Base-by-base conservation (phyloP, 129 eudicot genomes). In the Heracleum sosnowskyi region DNA sequence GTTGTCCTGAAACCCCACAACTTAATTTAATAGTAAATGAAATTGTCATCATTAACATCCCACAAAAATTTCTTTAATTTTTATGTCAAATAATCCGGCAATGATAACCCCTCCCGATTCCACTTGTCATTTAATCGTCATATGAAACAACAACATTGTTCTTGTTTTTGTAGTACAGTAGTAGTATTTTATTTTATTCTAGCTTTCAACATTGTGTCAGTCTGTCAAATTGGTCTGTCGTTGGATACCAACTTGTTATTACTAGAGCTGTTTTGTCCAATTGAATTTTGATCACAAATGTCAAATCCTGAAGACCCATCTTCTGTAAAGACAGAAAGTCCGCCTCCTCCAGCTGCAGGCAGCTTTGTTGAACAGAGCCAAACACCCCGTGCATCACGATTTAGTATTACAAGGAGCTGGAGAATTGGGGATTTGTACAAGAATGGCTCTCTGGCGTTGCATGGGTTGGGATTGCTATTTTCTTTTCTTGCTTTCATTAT, bases 401-500 rank as follows among this genome's bases (percentile, higher is more conserved):
- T 89, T 28, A 84, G 87, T 29, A 78, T 90, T 24, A 22, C 87
- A 1, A 51, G 85, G 69, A 74, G 90, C 33, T 93, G 98, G 97
- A 84, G 85, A 75, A 87, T 87, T 47, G 97, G 87, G 76, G 98
- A 89, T 80, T 57, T 77, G 83, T 37, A 89, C 20, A 89, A 87
- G 74, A 84, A 84, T 77, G 88, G 90, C 55, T 82, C 89, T 4
- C 71, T 93, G 73, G 86, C 46, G 5, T 68, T 82, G 20, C 79
- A 92, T 49, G 86, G 77, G 12, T 8, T 83, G 16, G 91, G 85
- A 28, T 83, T 93, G 47, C 28, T 91, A 0, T 89, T 93, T 74
- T 91, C 98, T 17, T 10, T 89, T 78, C 84, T 93, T 51, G 89
- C 97, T 22, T 93, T 93, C 77, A 82, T 90, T 26, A 87, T 93